Evolutionary conservation across 2,329 filamentous ascomycete genomes (phyloP), one percentile per base, ranked within the genome.

Genomic region (Ophioceras dolichostomum): DNA sequence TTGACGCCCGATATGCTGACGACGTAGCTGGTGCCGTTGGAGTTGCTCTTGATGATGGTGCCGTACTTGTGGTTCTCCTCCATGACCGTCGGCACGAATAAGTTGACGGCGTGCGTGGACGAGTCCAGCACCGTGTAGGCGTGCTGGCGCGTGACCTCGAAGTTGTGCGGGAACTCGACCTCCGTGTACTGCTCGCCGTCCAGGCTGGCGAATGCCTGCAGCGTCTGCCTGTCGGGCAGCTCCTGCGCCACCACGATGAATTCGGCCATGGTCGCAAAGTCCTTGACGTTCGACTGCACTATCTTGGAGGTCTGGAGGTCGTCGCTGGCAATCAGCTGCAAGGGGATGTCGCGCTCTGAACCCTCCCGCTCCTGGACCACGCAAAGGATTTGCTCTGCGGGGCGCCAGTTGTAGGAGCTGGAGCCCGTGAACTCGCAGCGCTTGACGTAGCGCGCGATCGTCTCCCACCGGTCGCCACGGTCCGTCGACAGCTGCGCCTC

Each of bases 11-110:
- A 66, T 18, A 91, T 68, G 57, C 84, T 93, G 45, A 94, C 65
- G 10, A 94, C 84, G 51, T 95, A 98, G 2, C 83, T 91, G 1
- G 91, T 98, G 38, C 91, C 91, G 53, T 98, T 96, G 49, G 87
- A 95, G 64, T 98, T 98, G 53, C 87, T 95, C 73, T 96, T 98
- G 59, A 98, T 76, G 48, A 98, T 85, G 18, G 82, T 81, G 27
- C 91, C 91, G 49, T 83, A 87, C 41, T 82, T 74, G 36, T 72
- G 74, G 14, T 76, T 79, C 36, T 66, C 55, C 4, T 65, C 64
- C 29, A 70, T 71, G 49, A 83, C 80, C 29, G 85, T 84, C 1
- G 83, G 87, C 33, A 96, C 89, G 52, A 96, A 93, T 40, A 98
- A 62, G 60, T 96, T 96, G 41, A 98, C 73, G 1, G 91, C 83